Conservation (phyloP, 306 rosid genomes). For the Quercus cerris region DNA sequence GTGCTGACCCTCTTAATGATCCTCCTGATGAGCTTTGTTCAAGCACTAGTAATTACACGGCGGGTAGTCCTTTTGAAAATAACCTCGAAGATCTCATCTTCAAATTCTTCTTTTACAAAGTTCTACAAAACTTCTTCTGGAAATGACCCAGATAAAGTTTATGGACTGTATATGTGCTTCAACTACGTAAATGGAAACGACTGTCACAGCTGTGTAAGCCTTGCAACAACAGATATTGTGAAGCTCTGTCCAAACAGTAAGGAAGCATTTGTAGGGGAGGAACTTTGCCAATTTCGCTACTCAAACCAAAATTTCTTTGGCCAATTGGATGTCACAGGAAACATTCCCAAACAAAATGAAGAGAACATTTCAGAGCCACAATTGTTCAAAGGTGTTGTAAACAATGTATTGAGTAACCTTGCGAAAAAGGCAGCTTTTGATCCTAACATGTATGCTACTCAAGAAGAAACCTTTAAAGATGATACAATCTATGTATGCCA, state of each 20-base stretch:
- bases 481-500: constrained; percentile 42
- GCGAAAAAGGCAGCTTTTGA: constrained; percentile 34
- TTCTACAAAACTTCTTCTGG: constrained; percentile 23
- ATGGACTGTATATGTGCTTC: constrained; percentile 40
- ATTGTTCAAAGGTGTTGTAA: constrained; percentile 31
- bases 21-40: constrained; percentile 32
- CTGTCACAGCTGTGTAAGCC: constrained; percentile 35
- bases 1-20: no score
- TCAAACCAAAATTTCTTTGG: constrained; percentile 45
- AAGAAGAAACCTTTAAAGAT: constrained; percentile 29
- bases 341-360: constrained; percentile 20
- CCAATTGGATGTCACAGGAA: constrained; percentile 26
- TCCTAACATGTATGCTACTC: constrained; percentile 38
- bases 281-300: constrained; percentile 50
- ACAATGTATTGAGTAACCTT: constrained; percentile 29
- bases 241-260: constrained; percentile 34
- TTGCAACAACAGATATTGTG: constrained; percentile 22
- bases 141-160: not conserved
- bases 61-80: constrained; percentile 16
- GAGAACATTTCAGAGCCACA: constrained; percentile 32
- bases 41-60: constrained; percentile 12
- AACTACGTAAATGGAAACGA: constrained; percentile 19
- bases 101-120: constrained; percentile 23
- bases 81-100: constrained; percentile 30
- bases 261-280: constrained; percentile 60